A percentile compares a stretch with the other conserved stretches of the same genome.
Conservation (phyloP, 2,329 filamentous ascomycete species). For the Metarhizium anisopliae region DNA sequence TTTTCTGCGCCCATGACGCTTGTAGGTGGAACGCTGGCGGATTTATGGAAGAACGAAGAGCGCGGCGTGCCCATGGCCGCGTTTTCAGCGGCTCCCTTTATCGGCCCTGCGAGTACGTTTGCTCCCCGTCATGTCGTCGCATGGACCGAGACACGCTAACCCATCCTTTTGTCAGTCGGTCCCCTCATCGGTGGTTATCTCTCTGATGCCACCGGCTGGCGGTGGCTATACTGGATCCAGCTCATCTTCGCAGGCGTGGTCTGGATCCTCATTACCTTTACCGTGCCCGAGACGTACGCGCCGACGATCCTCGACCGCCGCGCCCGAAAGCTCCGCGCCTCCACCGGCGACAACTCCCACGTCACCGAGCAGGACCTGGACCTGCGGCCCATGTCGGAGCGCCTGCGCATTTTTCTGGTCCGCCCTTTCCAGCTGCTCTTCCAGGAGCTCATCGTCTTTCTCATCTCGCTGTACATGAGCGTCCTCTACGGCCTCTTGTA, state of each 20-base stretch:
- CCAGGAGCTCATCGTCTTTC: conserved; percentile 73
- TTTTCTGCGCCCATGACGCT: conserved; percentile 74
- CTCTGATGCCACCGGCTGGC: conserved; percentile 61
- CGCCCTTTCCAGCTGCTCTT: conserved; percentile 83
- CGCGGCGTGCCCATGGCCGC: conserved; percentile 81
- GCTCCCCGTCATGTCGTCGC: not conserved
- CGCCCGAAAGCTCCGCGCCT: conserved; percentile 53
- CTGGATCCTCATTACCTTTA: conserved; percentile 73
- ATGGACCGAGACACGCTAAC: not conserved
- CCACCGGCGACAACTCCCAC: conserved; percentile 56
- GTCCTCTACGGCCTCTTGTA: conserved; percentile 68
- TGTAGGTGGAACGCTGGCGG: conserved; percentile 72
- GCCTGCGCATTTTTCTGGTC: conserved; percentile 64
- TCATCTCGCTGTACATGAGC: conserved; percentile 79
- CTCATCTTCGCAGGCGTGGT: conserved; percentile 63
- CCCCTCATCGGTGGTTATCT: conserved; percentile 72
- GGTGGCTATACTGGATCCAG: conserved; percentile 83
- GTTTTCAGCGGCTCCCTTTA: conserved; percentile 74
- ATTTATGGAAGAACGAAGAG: conserved; percentile 79
- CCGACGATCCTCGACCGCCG: conserved; percentile 31
- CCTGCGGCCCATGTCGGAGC: conserved; percentile 56
- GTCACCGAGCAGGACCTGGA: conserved; percentile 80
- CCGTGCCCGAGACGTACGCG: conserved; percentile 84
- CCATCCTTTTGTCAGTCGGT: conserved; percentile 35
- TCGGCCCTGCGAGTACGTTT: conserved; percentile 53